phyloP scores from a whole-genome alignment of 179 eudicot genomes.

The Pouteria campechiana region DNA sequence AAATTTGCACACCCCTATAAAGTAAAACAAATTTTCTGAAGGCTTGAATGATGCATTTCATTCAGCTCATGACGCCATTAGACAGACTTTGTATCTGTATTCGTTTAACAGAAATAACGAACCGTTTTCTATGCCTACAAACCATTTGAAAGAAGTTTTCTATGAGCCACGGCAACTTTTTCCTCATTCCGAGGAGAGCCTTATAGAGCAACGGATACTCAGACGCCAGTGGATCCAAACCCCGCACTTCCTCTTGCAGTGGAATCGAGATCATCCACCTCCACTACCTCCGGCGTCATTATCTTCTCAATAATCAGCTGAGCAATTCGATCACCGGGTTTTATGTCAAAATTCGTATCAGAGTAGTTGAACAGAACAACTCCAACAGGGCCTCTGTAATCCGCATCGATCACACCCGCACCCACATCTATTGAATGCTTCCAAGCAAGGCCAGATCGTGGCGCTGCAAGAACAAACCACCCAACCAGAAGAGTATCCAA shows the following conservation, averaged over 20 bases:
- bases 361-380: conserved; percentile 32
- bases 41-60: no score
- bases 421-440: conserved; percentile 34
- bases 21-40: no score
- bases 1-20: no score
- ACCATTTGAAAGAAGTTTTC: no score
- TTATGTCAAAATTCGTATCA: conserved; percentile 20
- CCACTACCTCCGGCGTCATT: conserved; percentile 15
- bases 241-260: conserved; percentile 21
- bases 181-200: no score
- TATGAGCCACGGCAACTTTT: no score
- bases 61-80: no score
- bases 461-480: conserved; percentile 30
- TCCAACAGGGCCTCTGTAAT: conserved; percentile 29
- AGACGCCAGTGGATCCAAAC: conserved; percentile 26
- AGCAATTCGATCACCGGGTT: conserved; percentile 24
- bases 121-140: no score
- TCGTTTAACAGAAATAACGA: no score
- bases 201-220: no score
- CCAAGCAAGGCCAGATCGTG: conserved; percentile 32
- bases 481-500: no score
- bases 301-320: conserved; percentile 21
- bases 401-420: conserved; percentile 33
- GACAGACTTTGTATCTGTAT: no score
- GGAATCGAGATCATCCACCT: conserved; percentile 22